phyloP scores from a whole-genome alignment of 129 eudicot species.

The Solidago caesia region DNA sequence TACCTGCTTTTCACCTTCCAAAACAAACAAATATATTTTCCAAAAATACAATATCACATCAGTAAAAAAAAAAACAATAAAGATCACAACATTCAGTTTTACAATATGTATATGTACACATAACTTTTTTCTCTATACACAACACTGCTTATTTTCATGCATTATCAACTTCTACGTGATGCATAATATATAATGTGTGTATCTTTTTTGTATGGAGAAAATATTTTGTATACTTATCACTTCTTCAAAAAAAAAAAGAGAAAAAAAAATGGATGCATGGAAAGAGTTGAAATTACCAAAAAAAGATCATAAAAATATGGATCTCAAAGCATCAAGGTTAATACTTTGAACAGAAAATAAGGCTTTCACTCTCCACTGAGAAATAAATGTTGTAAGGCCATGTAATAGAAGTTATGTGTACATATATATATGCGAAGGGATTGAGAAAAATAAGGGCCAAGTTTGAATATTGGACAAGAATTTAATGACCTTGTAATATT shows the following conservation, averaged over 20 bases:
- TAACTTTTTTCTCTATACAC: neutral
- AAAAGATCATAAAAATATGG: neutral
- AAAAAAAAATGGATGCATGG: neutral
- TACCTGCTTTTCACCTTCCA: slow-evolving; percentile 20
- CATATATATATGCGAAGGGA: slow-evolving; percentile 29
- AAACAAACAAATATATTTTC: neutral
- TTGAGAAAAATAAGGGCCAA: slow-evolving; percentile 23
- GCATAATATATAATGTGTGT: no score
- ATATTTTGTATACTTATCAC: no score
- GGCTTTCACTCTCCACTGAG: slow-evolving; percentile 19
- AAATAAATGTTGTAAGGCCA: slow-evolving; percentile 16
- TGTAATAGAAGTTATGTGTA: slow-evolving; percentile 14
- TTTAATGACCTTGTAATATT: slow-evolving; percentile 20
- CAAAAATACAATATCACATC: neutral
- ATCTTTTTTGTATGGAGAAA: no score
- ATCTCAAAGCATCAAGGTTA: neutral
- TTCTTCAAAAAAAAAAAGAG: neutral
- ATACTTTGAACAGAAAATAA: slow-evolving; percentile 8
- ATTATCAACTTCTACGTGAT: neutral
- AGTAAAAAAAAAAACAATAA: neutral
- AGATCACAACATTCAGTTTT: slow-evolving; percentile 8
- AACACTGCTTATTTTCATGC: neutral
- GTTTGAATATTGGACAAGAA: slow-evolving; percentile 25
- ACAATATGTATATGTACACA: no score
- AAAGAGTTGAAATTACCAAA: slow-evolving; percentile 22